phyloP scores from a whole-genome alignment of 2,329 filamentous ascomycete genomes.

The Rhytidhysteron rufulum region DNA sequence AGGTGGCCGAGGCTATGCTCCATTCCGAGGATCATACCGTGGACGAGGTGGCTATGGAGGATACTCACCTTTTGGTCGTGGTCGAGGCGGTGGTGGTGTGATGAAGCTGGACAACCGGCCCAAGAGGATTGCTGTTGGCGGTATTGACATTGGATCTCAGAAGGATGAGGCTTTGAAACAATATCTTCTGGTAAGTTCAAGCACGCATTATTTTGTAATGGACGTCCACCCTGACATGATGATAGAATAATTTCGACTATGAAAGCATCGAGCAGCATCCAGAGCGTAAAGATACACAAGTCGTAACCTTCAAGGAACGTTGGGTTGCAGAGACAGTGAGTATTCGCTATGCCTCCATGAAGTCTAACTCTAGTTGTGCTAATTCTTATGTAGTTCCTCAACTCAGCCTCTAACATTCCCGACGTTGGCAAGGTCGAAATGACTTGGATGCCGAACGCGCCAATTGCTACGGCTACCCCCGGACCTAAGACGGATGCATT shows the following conservation, averaged over 20 bases:
- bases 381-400: constrained; percentile 46
- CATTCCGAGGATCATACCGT: constrained; percentile 40
- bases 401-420: constrained; percentile 57
- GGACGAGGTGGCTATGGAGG: constrained; percentile 41
- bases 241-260: constrained; percentile 33
- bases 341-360: no score
- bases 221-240: neutral
- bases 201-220: neutral
- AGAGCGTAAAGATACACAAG: constrained; percentile 31
- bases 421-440: constrained; percentile 63
- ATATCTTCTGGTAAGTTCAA: constrained; percentile 54
- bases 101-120: constrained; percentile 72
- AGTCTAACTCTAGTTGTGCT: no score
- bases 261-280: constrained; percentile 37
- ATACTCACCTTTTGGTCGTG: constrained; percentile 22
- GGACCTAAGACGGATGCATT: constrained; percentile 1
- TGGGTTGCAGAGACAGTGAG: constrained; percentile 61
- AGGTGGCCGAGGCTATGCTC: constrained; percentile 40
- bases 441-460: constrained; percentile 53
- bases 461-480: neutral
- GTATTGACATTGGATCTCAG: constrained; percentile 57
- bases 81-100: constrained; percentile 47
- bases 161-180: constrained; percentile 68
- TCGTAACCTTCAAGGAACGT: constrained; percentile 43
- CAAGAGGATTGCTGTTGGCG: constrained; percentile 61